Evolutionary conservation across 192 early-diverging fungal genomes (phyloP).

Genomic region (Podila epigama): DNA sequence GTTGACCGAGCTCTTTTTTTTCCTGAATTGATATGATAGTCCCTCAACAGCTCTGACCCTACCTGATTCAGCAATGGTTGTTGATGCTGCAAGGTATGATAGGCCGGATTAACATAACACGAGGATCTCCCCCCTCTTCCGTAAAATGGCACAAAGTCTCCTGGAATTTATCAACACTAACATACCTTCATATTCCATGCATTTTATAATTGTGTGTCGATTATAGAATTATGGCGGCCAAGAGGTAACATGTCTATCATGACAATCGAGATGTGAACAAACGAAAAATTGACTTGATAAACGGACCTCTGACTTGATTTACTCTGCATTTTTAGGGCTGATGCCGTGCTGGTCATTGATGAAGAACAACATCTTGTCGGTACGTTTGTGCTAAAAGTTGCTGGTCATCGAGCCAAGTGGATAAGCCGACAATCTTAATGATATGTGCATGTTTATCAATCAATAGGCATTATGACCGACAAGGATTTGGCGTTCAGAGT

Average conservation of each 20-base stretch:
- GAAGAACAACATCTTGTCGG: slow-evolving; percentile 48
- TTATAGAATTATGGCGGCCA: slow-evolving; percentile 48
- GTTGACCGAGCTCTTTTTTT: background rate
- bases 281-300: background rate
- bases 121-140: too few relatives aligned
- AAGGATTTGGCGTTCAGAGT: slow-evolving; percentile 92
- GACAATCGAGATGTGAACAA: background rate
- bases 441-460: background rate
- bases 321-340: slow-evolving; percentile 22
- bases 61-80: slow-evolving; percentile 40
- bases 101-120: too few relatives aligned
- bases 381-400: background rate
- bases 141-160: too few relatives aligned
- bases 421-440: background rate
- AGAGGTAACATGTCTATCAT: slow-evolving; percentile 20
- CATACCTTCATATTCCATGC: slow-evolving; percentile 8
- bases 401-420: background rate
- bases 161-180: background rate
- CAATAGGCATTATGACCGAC: slow-evolving; percentile 88
- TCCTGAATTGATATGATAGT: slow-evolving; percentile 6
- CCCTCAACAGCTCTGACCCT: slow-evolving; percentile 41
- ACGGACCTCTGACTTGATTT: background rate
- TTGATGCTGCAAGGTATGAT: slow-evolving; percentile 49
- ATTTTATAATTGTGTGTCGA: background rate
- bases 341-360: slow-evolving; percentile 53